A percentile compares a stretch with the other conserved stretches of the same genome.
Conservation (phyloP, 345 rosid species). For the Alliaria petiolata region DNA sequence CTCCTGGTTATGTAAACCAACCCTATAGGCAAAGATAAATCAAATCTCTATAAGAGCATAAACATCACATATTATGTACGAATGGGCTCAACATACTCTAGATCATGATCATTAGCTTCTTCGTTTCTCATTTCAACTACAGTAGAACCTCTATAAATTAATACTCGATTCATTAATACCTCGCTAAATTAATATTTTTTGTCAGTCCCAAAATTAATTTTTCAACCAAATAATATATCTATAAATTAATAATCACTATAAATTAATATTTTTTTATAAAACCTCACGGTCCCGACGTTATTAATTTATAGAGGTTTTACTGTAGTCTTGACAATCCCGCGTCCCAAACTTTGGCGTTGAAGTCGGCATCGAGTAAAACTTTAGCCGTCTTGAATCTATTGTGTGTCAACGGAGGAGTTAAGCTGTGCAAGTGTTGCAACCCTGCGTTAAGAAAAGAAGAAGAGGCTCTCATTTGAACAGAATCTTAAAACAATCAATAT, state of each 20-base stretch:
- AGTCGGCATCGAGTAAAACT: slow-evolving; percentile 63
- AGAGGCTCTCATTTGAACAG: too few species aligned
- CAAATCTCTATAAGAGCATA: background rate
- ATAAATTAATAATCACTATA: too few species aligned
- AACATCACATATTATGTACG: background rate
- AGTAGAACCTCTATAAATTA: too few species aligned
- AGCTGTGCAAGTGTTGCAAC: slow-evolving; percentile 49
- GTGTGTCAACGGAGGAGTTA: slow-evolving; percentile 60
- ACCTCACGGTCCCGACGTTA: too few species aligned
- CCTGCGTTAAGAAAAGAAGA: too few species aligned
- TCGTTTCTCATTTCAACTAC: slow-evolving; percentile 45
- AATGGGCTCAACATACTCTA: slow-evolving; percentile 36
- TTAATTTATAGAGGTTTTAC: too few species aligned
- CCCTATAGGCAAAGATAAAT: background rate
- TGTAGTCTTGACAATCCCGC: slow-evolving; percentile 45
- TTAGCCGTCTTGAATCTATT: slow-evolving; percentile 65
- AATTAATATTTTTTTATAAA: too few species aligned
- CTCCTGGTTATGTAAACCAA: slow-evolving; percentile 4
- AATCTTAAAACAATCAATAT: too few species aligned
- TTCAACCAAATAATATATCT: too few species aligned
- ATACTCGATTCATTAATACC: too few species aligned
- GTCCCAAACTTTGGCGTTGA: slow-evolving; percentile 60
- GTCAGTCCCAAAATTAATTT: too few species aligned
- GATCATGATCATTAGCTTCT: slow-evolving; percentile 47
- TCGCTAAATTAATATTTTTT: too few species aligned